phyloP scores from a whole-genome alignment of 768 basidiomycete genomes.

The Leucosporidium yakuticum region DNA sequence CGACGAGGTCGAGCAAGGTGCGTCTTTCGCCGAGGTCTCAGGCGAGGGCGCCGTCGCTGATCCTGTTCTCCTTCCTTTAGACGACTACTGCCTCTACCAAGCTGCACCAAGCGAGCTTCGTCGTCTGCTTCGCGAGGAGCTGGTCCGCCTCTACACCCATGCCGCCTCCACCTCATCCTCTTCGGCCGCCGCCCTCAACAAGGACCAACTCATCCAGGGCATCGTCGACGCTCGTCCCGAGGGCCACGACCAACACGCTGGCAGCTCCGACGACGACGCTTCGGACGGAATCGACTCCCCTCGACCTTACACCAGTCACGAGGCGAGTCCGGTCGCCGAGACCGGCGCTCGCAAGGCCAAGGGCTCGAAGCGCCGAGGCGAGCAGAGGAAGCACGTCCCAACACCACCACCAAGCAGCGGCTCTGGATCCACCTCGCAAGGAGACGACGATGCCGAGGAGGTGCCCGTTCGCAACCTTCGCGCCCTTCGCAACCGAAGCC shows the following conservation, averaged over 20 bases:
- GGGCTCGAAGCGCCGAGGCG: constrained; percentile 5
- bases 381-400: not conserved
- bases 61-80: not conserved
- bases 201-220: constrained; percentile 10
- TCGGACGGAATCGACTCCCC: constrained; percentile 16
- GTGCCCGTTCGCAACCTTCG: constrained; percentile 6
- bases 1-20: too few species aligned
- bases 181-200: constrained; percentile 4
- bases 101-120: constrained; percentile 16
- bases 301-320: constrained; percentile 18
- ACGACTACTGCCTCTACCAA: constrained; percentile 1
- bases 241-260: constrained; percentile 3
- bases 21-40: too few species aligned
- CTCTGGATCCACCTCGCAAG: not conserved
- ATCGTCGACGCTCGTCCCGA: constrained; percentile 18
- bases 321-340: constrained; percentile 11
- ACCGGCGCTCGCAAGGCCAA: not conserved
- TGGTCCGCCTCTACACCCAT: constrained; percentile 16
- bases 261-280: not conserved
- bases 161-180: not conserved
- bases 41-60: not conserved
- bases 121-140: constrained; percentile 10
- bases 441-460: not conserved
- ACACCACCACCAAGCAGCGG: not conserved
- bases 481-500: constrained; percentile 13